Evolutionary conservation across 2,329 filamentous ascomycete species (phyloP).

Genomic region (Cryphonectria parasitica): DNA sequence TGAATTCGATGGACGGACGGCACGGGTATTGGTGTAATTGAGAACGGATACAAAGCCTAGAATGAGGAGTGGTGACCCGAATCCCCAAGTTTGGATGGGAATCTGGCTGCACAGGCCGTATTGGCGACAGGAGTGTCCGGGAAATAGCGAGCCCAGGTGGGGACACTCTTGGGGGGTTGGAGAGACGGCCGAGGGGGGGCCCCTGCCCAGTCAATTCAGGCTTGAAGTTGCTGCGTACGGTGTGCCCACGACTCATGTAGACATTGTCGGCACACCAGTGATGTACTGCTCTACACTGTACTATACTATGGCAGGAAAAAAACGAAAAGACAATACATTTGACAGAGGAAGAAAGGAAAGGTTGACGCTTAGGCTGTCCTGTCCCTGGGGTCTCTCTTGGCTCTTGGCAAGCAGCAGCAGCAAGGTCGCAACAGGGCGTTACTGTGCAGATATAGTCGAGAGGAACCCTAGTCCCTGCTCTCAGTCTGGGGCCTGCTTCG

Average conservation of each 20-base stretch:
- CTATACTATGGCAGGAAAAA: neutral
- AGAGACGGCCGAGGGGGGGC: neutral
- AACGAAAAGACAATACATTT: neutral
- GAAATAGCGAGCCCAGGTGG: slow-evolving; percentile 5
- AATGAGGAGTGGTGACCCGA: neutral
- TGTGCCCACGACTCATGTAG: neutral
- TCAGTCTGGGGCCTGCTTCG: neutral
- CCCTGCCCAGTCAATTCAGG: neutral
- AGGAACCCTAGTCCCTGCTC: neutral
- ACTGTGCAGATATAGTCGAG: neutral
- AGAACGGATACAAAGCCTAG: slow-evolving; percentile 1
- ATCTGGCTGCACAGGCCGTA: slow-evolving; percentile 1
- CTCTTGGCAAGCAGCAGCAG: neutral
- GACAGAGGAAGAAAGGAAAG: neutral
- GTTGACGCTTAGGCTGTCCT: neutral
- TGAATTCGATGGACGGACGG: neutral
- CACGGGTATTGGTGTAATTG: slow-evolving; percentile 7
- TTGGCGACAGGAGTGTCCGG: slow-evolving; percentile 1
- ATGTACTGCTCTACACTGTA: neutral
- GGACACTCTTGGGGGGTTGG: neutral
- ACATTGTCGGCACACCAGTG: neutral
- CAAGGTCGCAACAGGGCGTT: neutral
- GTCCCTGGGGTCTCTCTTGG: neutral
- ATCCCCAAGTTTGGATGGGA: neutral
- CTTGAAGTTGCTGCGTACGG: neutral